Conservation (phyloP, 2,329 filamentous ascomycete genomes). For the Verticillium albo-atrum region DNA sequence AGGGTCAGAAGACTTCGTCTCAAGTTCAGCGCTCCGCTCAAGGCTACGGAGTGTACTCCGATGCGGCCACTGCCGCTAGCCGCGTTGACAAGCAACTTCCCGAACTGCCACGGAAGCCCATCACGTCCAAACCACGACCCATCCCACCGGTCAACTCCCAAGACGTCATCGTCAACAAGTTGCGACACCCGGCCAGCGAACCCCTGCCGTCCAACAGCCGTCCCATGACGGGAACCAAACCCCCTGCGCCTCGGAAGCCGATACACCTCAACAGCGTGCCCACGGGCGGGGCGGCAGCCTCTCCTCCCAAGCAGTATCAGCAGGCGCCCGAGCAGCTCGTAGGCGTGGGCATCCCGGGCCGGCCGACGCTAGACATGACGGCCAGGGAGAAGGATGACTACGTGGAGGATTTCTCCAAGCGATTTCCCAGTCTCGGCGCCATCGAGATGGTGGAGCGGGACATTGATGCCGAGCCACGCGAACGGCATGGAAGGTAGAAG, state of each 20-base stretch:
- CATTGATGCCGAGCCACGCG: conserved; percentile 32
- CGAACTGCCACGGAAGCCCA: conserved; percentile 47
- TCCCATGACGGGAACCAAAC: conserved; percentile 25
- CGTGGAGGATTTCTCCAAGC: conserved; percentile 68
- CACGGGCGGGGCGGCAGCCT: conserved; percentile 30
- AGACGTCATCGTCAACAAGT: conserved; percentile 13
- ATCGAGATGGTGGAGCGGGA: conserved; percentile 86
- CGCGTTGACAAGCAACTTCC: conserved; percentile 35
- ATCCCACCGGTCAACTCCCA: conserved; percentile 17
- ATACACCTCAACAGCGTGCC: conserved; percentile 54
- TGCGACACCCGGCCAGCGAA: conserved; percentile 13
- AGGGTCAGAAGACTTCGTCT: conserved; percentile 60
- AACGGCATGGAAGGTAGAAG: not conserved
- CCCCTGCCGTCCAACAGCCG: conserved; percentile 18
- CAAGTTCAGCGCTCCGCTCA: conserved; percentile 68
- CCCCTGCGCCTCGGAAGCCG: conserved; percentile 57
- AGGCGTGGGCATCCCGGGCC: conserved; percentile 40
- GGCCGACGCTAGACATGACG: conserved; percentile 50
- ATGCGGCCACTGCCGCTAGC: conserved; percentile 34
- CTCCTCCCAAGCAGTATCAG: not conserved
- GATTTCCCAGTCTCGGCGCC: conserved; percentile 79
- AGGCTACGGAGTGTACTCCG: conserved; percentile 86
- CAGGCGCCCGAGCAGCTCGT: conserved; percentile 30
- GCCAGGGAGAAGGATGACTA: conserved; percentile 62
- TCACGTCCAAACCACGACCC: conserved; percentile 27